Percentiles rank a stretch among this genome's conserved stretches.
phyloP scores from a whole-genome alignment of 176 grass and related monocot genomes.

The Ensete glaucum region DNA sequence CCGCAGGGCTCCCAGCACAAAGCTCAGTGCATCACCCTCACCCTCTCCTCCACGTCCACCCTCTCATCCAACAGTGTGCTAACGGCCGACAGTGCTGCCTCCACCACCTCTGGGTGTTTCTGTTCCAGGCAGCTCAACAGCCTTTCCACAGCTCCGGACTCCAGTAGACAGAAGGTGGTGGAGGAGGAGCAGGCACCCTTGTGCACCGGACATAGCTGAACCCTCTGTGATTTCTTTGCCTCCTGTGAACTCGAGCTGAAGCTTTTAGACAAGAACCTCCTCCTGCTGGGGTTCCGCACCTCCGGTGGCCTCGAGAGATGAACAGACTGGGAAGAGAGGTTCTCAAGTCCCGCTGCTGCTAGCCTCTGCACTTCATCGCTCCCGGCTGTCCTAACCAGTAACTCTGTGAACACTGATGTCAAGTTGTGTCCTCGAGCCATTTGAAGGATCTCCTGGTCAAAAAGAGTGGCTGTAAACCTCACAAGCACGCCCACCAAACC shows the following conservation, averaged over 20 bases:
- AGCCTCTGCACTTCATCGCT: slow-evolving; percentile 75
- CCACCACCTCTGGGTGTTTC: slow-evolving; percentile 41
- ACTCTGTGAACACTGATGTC: slow-evolving; percentile 46
- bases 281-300: slow-evolving; percentile 28
- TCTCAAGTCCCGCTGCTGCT: slow-evolving; percentile 52
- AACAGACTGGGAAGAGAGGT: slow-evolving; percentile 57
- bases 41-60: slow-evolving; percentile 50
- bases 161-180: slow-evolving; percentile 63
- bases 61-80: slow-evolving; percentile 67
- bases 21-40: slow-evolving; percentile 35
- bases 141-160: slow-evolving; percentile 51
- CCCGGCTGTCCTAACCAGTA: slow-evolving; percentile 39
- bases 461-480: slow-evolving; percentile 54
- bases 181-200: slow-evolving; percentile 41
- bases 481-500: slow-evolving; percentile 59
- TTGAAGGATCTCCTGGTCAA: slow-evolving; percentile 49
- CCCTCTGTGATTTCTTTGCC: not conserved
- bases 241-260: slow-evolving; percentile 12
- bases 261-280: slow-evolving; percentile 48
- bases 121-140: slow-evolving; percentile 54
- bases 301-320: slow-evolving; percentile 39
- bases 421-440: slow-evolving; percentile 49
- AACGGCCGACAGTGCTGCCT: slow-evolving; percentile 52
- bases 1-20: slow-evolving; percentile 45
- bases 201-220: slow-evolving; percentile 50